A percentile compares a stretch with the other conserved stretches of the same genome.
Evolutionary conservation across 805 yeast genomes (phyloP).

Genomic region (Danielozyma ontarioensis): DNA sequence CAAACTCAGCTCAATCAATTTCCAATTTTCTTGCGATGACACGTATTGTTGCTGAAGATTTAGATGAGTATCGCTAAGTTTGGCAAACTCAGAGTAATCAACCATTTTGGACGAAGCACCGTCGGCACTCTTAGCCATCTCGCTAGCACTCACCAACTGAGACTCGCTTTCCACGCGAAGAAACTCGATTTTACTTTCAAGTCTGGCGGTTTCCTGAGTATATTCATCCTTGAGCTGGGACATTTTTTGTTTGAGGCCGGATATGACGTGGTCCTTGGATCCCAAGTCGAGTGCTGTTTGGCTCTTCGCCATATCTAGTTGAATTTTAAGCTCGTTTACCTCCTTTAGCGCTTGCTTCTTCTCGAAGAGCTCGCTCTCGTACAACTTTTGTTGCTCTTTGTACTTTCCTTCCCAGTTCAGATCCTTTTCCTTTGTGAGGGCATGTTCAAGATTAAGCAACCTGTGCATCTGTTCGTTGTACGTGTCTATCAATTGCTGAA

Average conservation of each 20-base stretch:
- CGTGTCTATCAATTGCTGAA: constrained; percentile 22
- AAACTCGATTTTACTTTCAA: constrained; percentile 69
- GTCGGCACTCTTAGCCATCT: constrained; percentile 6
- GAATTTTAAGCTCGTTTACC: constrained; percentile 26
- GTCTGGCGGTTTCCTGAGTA: constrained; percentile 44
- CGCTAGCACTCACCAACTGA: background rate
- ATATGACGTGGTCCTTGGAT: constrained; percentile 28
- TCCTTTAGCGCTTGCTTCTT: constrained; percentile 17
- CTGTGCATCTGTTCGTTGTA: constrained; percentile 10
- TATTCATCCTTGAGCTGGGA: constrained; percentile 29
- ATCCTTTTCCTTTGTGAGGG: constrained; percentile 12
- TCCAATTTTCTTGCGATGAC: constrained; percentile 78
- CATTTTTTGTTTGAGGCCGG: constrained; percentile 24
- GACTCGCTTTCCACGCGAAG: constrained; percentile 59
- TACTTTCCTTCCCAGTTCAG: constrained; percentile 21
- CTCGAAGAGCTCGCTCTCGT: constrained; percentile 17
- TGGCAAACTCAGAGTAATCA: constrained; percentile 38
- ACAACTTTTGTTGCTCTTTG: constrained; percentile 17
- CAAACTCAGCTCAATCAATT: constrained; percentile 66
- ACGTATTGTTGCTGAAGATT: constrained; percentile 66
- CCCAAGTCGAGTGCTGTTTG: constrained; percentile 29
- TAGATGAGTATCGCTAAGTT: constrained; percentile 44
- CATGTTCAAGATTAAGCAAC: constrained; percentile 9
- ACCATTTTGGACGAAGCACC: constrained; percentile 15
- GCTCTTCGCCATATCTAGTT: constrained; percentile 24